Percentiles rank a stretch among this genome's conserved stretches.
Evolutionary conservation across 1,139 yeast species (phyloP).

Genomic region (Debaryomycetaceae sp.): DNA sequence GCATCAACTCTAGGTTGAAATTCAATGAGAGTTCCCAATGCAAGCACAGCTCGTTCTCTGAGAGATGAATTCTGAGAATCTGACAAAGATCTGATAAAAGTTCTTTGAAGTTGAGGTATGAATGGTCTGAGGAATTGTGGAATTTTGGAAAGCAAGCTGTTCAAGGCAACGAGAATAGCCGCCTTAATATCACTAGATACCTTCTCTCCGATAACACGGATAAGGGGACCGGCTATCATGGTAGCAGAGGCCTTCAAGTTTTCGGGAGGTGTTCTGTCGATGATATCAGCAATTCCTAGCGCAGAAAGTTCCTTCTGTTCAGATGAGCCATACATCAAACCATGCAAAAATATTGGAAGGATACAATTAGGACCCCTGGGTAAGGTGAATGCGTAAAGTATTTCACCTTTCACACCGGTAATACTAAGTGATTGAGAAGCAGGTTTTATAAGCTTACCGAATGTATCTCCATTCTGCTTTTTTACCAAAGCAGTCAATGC

Average conservation of each 20-base stretch:
- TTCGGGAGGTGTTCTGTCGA: constrained; percentile 80
- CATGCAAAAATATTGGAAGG: constrained; percentile 89
- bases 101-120: constrained; percentile 95
- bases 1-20: constrained; percentile 96
- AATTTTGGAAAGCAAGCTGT: constrained; percentile 71
- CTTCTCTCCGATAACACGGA: constrained; percentile 97
- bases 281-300: constrained; percentile 81
- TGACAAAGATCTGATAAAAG: constrained; percentile 87
- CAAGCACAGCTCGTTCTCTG: constrained; percentile 85
- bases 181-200: constrained; percentile 88
- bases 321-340: constrained; percentile 87
- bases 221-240: constrained; percentile 92
- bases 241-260: constrained; percentile 87
- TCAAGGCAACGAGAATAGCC: constrained; percentile 82
- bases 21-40: constrained; percentile 81
- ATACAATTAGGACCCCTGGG: constrained; percentile 89
- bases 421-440: constrained; percentile 69
- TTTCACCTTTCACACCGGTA: constrained; percentile 63
- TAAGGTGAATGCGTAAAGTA: constrained; percentile 69
- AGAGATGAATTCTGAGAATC: constrained; percentile 72
- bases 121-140: constrained; percentile 94
- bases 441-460: constrained; percentile 76
- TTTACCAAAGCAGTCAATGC: constrained; percentile 66
- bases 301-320: constrained; percentile 88
- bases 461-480: constrained; percentile 67